phyloP scores from a whole-genome alignment of 108 stramenopile species.

The Epipyxis sp. region DNA sequence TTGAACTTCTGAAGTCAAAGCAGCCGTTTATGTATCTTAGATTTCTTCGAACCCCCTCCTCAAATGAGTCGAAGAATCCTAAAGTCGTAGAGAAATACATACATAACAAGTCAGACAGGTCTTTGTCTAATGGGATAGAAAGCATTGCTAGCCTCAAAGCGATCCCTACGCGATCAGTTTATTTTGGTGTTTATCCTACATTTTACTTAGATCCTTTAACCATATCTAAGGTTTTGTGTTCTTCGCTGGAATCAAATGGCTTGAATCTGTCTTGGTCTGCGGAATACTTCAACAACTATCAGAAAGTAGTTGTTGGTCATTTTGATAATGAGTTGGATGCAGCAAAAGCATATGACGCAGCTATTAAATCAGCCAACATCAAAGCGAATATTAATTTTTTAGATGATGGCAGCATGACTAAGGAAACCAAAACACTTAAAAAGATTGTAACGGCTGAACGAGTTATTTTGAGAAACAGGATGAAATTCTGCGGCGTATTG shows the following conservation, averaged over 20 bases:
- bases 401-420: neutral
- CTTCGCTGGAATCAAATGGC: no score
- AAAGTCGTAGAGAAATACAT: neutral
- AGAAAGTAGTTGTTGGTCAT: neutral
- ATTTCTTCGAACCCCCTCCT: neutral
- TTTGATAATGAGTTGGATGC: slow-evolving; percentile 24
- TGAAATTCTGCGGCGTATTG: neutral
- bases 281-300: neutral
- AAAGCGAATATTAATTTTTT: neutral
- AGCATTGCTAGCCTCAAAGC: neutral
- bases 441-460: neutral
- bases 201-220: neutral
- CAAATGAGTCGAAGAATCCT: neutral
- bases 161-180: neutral
- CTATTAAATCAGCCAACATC: neutral
- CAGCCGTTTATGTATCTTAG: slow-evolving; percentile 28
- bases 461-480: neutral
- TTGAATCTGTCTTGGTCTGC: neutral
- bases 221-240: no score
- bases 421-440: neutral
- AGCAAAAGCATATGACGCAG: slow-evolving; percentile 30
- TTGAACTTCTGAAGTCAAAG: neutral
- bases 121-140: neutral
- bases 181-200: slow-evolving; percentile 8
- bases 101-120: neutral